A percentile compares a stretch with the other conserved stretches of the same genome.
Evolutionary conservation across 495 filamentous ascomycete species (phyloP).

Genomic region (Hypoxylon perforatum): DNA sequence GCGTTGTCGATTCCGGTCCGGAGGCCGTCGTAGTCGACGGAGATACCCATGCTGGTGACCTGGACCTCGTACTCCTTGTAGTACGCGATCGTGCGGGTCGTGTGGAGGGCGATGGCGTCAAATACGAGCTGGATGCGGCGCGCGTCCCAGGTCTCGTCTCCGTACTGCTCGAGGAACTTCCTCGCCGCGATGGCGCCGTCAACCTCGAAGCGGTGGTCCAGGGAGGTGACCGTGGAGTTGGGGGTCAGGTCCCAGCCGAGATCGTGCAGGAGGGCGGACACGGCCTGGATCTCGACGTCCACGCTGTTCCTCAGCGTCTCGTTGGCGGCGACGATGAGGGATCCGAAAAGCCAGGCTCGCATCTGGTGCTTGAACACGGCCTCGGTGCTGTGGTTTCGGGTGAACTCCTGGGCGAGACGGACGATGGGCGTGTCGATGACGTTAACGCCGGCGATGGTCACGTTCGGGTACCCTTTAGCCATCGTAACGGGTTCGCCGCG

Average conservation of each 20-base stretch:
- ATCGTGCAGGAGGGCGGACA: conserved; percentile 65
- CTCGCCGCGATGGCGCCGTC: conserved; percentile 55
- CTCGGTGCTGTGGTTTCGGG: conserved; percentile 49
- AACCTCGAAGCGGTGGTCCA: conserved; percentile 57
- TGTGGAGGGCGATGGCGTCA: conserved; percentile 57
- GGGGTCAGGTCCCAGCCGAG: conserved; percentile 59
- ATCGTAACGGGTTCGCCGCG: conserved; percentile 15
- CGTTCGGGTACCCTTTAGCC: conserved; percentile 28
- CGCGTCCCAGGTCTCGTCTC: conserved; percentile 47
- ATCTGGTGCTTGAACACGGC: conserved; percentile 57
- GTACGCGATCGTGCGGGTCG: conserved; percentile 46
- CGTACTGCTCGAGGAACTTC: conserved; percentile 47
- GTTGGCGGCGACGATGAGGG: conserved; percentile 50
- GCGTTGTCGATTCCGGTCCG: conserved; percentile 45
- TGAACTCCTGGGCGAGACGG: conserved; percentile 51
- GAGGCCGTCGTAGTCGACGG: conserved; percentile 55
- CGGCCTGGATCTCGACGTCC: conserved; percentile 62
- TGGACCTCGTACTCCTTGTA: conserved; percentile 56
- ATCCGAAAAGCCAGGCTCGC: conserved; percentile 55
- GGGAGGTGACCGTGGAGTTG: conserved; percentile 38
- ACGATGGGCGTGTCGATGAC: conserved; percentile 56
- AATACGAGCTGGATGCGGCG: conserved; percentile 56
- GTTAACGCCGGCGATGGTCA: conserved; percentile 44
- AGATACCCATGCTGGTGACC: conserved; percentile 47
- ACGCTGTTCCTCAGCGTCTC: conserved; percentile 44